phyloP scores from a whole-genome alignment of 768 basidiomycete genomes.

The Agaricus blazei region DNA sequence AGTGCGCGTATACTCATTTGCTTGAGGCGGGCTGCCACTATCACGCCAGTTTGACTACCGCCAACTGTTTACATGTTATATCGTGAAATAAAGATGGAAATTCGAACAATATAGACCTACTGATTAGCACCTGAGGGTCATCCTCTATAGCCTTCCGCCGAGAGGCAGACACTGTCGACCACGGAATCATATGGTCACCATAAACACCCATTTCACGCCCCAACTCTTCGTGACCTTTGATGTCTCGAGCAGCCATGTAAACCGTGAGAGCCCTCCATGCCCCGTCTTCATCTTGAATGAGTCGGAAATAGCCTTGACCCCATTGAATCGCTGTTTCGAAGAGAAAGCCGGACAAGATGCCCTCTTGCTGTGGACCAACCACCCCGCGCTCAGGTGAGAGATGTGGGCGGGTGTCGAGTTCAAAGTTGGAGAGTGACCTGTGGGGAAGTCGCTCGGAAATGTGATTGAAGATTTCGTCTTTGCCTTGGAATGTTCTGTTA shows the following conservation, averaged over 20 bases:
- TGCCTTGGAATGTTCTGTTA: slow-evolving; percentile 1
- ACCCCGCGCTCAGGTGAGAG: slow-evolving; percentile 1
- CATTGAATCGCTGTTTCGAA: slow-evolving; percentile 8
- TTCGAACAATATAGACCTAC: background rate
- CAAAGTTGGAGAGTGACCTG: slow-evolving; percentile 2
- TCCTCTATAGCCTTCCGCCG: slow-evolving; percentile 1
- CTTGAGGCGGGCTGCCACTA: slow-evolving; percentile 6
- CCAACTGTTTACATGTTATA: background rate
- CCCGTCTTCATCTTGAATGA: background rate
- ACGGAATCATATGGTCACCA: background rate
- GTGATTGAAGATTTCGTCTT: background rate
- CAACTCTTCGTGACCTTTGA: slow-evolving; percentile 4
- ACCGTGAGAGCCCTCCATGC: slow-evolving; percentile 4
- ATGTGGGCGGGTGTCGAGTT: background rate
- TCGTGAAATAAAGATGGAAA: background rate
- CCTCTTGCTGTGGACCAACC: background rate
- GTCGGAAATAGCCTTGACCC: slow-evolving; percentile 6
- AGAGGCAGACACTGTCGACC: background rate
- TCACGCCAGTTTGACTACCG: background rate
- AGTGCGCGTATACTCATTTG: slow-evolving; percentile 7
- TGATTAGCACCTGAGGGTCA: slow-evolving; percentile 1
- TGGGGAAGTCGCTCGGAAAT: background rate
- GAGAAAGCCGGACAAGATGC: background rate
- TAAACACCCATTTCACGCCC: slow-evolving; percentile 4
- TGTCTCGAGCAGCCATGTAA: background rate